Conservation (phyloP, 2,329 filamentous ascomycete genomes). For the Alternaria ethzedia region DNA sequence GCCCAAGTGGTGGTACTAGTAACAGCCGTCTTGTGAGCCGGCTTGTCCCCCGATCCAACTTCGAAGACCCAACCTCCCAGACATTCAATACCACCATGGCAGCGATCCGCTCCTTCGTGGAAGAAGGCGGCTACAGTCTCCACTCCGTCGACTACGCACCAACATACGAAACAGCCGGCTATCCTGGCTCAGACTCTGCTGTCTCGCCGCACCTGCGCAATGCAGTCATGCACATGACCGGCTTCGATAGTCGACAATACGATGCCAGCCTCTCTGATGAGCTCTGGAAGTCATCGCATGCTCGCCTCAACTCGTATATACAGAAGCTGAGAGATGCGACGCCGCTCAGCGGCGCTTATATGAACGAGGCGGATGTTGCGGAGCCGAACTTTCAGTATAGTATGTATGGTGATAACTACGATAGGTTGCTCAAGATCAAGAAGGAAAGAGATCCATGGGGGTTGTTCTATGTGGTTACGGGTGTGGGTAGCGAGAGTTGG, state of each 20-base stretch:
- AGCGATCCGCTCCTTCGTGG: conserved; percentile 30
- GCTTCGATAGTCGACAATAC: conserved; percentile 31
- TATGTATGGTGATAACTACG: conserved; percentile 37
- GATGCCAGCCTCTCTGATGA: conserved; percentile 22
- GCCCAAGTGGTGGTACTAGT: conserved; percentile 22
- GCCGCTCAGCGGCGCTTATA: conserved; percentile 39
- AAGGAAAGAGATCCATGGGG: conserved; percentile 32
- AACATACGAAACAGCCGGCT: conserved; percentile 30
- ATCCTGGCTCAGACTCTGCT: conserved; percentile 27
- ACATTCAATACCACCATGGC: conserved; percentile 25
- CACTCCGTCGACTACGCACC: conserved; percentile 38
- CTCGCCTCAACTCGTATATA: conserved; percentile 27
- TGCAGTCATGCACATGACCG: conserved; percentile 35
- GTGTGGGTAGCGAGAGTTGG: conserved; percentile 35
- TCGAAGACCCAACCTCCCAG: conserved; percentile 25
- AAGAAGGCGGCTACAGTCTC: conserved; percentile 35
- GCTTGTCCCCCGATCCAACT: conserved; percentile 41
- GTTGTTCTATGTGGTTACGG: conserved; percentile 37
- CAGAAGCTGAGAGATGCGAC: conserved; percentile 33
- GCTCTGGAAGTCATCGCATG: conserved; percentile 29
- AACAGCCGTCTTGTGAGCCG: conserved; percentile 33
- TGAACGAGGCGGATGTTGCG: conserved; percentile 43
- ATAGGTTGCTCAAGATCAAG: conserved; percentile 28
- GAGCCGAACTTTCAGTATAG: conserved; percentile 36
- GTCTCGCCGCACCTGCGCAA: conserved; percentile 31